Base-by-base conservation (phyloP, 2,329 filamentous ascomycete genomes). In the Corynespora cassiicola region DNA sequence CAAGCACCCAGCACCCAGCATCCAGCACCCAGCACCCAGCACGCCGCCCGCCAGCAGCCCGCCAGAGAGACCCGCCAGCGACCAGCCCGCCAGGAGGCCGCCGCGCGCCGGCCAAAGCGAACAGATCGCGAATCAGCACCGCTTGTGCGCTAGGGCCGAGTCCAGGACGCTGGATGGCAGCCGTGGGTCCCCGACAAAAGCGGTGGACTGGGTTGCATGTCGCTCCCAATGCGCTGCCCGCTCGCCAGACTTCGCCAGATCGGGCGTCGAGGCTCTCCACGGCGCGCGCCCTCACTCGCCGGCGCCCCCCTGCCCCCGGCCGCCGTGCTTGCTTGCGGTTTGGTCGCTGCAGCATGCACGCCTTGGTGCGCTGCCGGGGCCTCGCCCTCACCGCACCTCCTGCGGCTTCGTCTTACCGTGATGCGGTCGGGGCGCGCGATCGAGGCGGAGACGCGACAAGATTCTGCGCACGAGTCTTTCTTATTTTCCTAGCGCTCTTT, bases 351-450 rank as follows among this genome's bases (percentile, higher is more conserved):
- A 47, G 48, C 46, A 33, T 33, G 44, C 45, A 53, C 42, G 46
- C 44, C 31, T 18, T 45, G 25, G 47, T 48, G 50, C 50, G 45
- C 39, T 32, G 28, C 40, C 48, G 48, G 56, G 50, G 56, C n/a
- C 49, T 57, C 53, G 52, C 54, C 38, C 55, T 63, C 65, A 67
- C 63, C 65, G 63, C 64, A 56, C 57, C 53, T 56, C 56, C 47
- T 45, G 41, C 42, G 40, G 30, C 34, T 47, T 50, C 47, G 54
- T 60, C 56, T 59, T 52, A 63, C 59, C 54, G 51, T 47, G 44
- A 44, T 46, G 54, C 50, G 50, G 52, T 58, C 65, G 65, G 65
- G 42, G 65, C 63, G 63, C 63, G 65, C 65, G 63, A 69, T 63
- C 50, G 45, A 58, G 60, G 63, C 61, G 60, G 64, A 60, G 54